Evolutionary conservation across 768 basidiomycete species (phyloP).

Genomic region (Podaxis mareebaensis): DNA sequence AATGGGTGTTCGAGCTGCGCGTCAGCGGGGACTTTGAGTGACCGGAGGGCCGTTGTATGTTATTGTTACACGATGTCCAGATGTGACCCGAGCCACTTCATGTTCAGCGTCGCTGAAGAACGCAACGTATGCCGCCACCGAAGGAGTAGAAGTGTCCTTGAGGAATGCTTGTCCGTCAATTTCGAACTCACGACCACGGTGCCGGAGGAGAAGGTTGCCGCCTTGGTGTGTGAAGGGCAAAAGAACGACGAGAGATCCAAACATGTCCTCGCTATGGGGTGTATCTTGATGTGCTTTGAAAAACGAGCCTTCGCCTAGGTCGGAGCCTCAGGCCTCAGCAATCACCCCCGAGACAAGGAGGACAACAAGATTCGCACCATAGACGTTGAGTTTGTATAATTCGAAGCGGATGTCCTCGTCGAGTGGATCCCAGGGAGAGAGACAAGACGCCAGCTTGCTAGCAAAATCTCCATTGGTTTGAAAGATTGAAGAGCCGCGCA

Average conservation of each 20-base stretch:
- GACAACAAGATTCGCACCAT: not conserved
- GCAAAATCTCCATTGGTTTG: not conserved
- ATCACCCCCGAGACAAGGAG: not conserved
- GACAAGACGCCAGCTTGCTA: not conserved
- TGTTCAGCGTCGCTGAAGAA: conserved; percentile 41
- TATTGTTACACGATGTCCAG: conserved; percentile 36
- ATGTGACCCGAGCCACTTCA: conserved; percentile 32
- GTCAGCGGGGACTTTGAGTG: not conserved
- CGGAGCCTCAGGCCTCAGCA: not conserved
- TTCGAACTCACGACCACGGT: not conserved
- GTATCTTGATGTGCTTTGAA: not conserved
- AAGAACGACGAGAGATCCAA: not conserved
- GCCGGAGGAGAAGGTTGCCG: not conserved
- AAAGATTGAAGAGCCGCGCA: not conserved
- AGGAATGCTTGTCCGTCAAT: not conserved
- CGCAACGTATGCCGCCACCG: conserved; percentile 30
- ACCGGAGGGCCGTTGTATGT: not conserved
- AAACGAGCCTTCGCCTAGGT: not conserved
- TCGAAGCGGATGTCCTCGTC: not conserved
- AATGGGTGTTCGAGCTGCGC: not conserved
- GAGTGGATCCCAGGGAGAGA: not conserved
- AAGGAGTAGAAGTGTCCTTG: not conserved
- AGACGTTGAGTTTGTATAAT: not conserved
- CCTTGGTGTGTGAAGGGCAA: not conserved
- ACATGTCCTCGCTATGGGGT: not conserved